Base-by-base conservation (phyloP, 495 filamentous ascomycete species). In the Daldinia loculata region DNA sequence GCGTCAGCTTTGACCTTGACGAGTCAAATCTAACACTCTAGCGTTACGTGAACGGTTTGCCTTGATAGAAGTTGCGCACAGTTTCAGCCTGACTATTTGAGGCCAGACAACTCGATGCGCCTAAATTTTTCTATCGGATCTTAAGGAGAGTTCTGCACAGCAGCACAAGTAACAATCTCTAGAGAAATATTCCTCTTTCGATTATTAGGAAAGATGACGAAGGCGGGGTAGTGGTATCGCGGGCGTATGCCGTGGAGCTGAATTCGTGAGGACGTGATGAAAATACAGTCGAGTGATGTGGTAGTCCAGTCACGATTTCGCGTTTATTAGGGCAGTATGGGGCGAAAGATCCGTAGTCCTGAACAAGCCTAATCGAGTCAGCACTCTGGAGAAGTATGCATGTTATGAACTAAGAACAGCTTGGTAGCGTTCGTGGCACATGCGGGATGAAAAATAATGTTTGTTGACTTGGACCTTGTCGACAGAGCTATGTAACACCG, bases 341-440 rank as follows among this genome's bases (percentile, higher is more conserved):
- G 50, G 50, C 26, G 14, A 29, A 6, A 55, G 38, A 22, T 48
- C 17, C 26, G 60, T 17, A 38, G 34, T 62, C 66, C 61, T 69
- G 52, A 38, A 24, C 34, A 51, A 56, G 63, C 56, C 3, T 12
- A 45, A 61, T 56, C 70, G 32, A 69, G 70, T 72, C 61, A 72
- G 70, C 43, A 65, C 22, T 39, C 5, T 45, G 29, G 59, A 71
- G 9, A 15, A 36, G 19, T 61, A 62, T 51, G 32, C 6, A 48
- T 53, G 8, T 45, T 15, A 17, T 27, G 5, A 29, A n/a, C n/a
- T 24, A 62, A 55, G 56, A 26, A 27, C 1, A 65, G 39, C 24
- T 64, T 27, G n/a, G 38, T 45, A 32, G 48, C 57, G 52, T 51
- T 32, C 48, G 27, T 60, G 53, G 41, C 9, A 69, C 41, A 66